Evolutionary conservation across 306 rosid species (phyloP), one percentile per base, ranked within the genome.

Genomic region (Coriaria nepalensis): DNA sequence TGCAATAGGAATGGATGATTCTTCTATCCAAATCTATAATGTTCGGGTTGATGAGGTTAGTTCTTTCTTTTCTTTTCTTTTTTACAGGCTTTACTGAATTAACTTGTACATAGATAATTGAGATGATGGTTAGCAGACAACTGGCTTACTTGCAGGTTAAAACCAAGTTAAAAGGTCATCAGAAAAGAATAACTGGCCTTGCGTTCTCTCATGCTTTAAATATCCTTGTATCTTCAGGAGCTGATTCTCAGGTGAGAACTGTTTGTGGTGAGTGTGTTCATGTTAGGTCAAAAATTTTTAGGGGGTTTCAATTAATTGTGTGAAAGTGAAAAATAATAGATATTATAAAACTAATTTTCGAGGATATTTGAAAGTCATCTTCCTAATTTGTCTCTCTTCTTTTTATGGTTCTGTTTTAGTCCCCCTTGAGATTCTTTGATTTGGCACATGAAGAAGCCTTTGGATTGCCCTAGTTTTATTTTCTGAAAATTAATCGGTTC

Each of bases 1-100:
- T 62, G 99, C 99, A 45, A 86, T 92, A 59, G 99, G 99, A 72
- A 92, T 86, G 99, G 99, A 92, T 11, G 99, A 92, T 62, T 82
- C 99, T 48, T 67, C 94, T 38, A 86, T 92, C 55, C 99, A 92
- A 62, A 92, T 92, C 61, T 92, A 92, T 56, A 92, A 92, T 62
- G 99, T 92, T 52, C 67, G 99, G 65, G 87, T 86, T 57, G 99
- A 86, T 56, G 94, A 82, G 96, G 99, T 92, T 56, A 54, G 12
- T 55, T 35, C 13, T 44, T 52, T 32, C 41, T 12, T 12, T 33
- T 40, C 47, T 42, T 52, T 42, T 52, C 33, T 55, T 44, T 46
- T 62, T 62, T 20, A 20, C 29, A 20, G 29, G 29, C 29, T 20
- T 20, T 20, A 3, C 29, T 20, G 3, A 20, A 20, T 20, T 20